phyloP scores from a whole-genome alignment of 73 alveolate species.

The Uronychia setigera region DNA sequence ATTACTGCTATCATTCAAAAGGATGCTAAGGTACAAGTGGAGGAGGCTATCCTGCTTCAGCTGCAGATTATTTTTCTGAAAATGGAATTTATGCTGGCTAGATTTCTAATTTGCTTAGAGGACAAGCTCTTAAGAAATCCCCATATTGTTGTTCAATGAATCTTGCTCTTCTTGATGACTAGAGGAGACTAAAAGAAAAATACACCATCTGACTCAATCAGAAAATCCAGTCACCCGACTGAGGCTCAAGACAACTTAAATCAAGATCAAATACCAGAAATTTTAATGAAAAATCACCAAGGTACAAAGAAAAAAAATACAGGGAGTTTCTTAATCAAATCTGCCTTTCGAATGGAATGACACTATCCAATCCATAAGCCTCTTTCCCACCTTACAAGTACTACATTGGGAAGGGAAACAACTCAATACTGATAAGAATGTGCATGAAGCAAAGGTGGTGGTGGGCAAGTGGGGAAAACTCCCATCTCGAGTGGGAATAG shows the following conservation, averaged over 20 bases:
- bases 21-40: too few relatives aligned
- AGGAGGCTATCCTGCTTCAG: too few relatives aligned
- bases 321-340: constrained; percentile 29
- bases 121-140: constrained; percentile 31
- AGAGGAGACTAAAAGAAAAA: not conserved
- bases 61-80: too few relatives aligned
- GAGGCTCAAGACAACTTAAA: not conserved
- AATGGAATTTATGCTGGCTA: too few relatives aligned
- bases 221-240: not conserved
- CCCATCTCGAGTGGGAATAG: constrained; percentile 36
- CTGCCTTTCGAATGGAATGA: constrained; percentile 8
- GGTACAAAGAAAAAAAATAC: constrained; percentile 37
- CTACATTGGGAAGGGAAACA: constrained; percentile 84
- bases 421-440: constrained; percentile 58
- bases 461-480: constrained; percentile 75
- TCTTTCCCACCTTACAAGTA: constrained; percentile 60
- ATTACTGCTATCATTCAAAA: too few relatives aligned
- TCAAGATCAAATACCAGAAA: not conserved
- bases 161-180: not conserved
- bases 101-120: constrained; percentile 6
- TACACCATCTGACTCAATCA: constrained; percentile 5
- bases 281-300: constrained; percentile 29
- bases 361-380: constrained; percentile 5
- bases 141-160: constrained; percentile 36
- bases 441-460: constrained; percentile 71